Evolutionary conservation across 768 basidiomycete species (phyloP), one percentile per base, ranked within the genome.

Genomic region (Tulasnella sp.): DNA sequence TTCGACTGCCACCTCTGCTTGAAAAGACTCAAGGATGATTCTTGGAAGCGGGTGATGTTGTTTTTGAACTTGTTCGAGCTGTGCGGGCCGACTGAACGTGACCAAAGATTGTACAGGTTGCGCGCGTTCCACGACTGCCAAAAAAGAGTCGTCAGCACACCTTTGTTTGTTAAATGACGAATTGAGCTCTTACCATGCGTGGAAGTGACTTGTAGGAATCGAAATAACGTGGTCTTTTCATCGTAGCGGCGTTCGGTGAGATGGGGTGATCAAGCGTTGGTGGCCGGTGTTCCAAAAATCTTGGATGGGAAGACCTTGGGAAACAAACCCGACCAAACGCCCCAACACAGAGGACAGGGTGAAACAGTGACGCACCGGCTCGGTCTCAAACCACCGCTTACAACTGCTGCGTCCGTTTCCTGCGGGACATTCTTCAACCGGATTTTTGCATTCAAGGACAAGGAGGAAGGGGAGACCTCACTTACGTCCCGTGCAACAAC

Each of bases 1-100:
- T 97, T 97, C 15, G 93, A 89, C 25, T 85, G 85, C 94, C 95
- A 98, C 52, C 96, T 91, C 80, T 97, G 93, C 83, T 97, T 93
- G 85, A 93, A 97, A 45, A 98, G 87, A 0, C 92, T 90, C 58
- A 85, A 83, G 40, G 84, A 80, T 38, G 88, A 87, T 19, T 84
- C 82, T 74, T 85, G 88, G 84, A 94, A 96, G 25, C 85, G 80
- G 3, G 91, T 87, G 31, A 89, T 86, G 7, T 81, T 79, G 67
- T 42, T 69, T 40, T 25, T 58, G 58, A 70, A 40, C 34, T 40
- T 68, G 67, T 70, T 70, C 34, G 36, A 29, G n/a, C 83, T 81
- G 73, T 84, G 84, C 8, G 82, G 74, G 81, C 90, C 87, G 81
- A 84, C 82, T 1, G 92, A 93, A 39, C 96, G 91, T 78, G 87